Conservation (phyloP, 2,329 filamentous ascomycete genomes). For the Didymella segeticola region DNA sequence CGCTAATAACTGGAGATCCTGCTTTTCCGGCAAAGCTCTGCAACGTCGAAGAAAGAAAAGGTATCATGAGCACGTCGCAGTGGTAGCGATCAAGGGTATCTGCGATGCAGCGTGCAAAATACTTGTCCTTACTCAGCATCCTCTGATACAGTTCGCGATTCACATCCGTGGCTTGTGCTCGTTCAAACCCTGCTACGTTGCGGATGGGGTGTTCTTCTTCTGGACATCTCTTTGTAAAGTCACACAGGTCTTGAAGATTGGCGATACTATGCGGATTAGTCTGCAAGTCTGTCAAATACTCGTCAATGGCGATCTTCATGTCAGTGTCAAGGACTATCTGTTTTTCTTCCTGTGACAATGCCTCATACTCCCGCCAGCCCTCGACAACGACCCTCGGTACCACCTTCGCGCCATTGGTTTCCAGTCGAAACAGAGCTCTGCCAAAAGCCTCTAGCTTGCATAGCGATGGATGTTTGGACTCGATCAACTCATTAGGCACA, state of each 20-base stretch:
- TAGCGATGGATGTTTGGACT: background rate
- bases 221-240: conserved; percentile 59
- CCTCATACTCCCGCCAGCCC: conserved; percentile 48
- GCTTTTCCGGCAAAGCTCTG: conserved; percentile 24
- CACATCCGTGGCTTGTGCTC: conserved; percentile 49
- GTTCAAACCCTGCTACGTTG: conserved; percentile 52
- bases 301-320: conserved; percentile 61
- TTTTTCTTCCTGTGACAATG: conserved; percentile 44
- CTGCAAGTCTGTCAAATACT: conserved; percentile 61
- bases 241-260: conserved; percentile 57
- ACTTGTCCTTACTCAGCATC: conserved; percentile 57
- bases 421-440: conserved; percentile 2
- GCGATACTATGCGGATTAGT: conserved; percentile 63
- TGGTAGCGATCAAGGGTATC: conserved; percentile 61
- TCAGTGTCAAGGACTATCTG: conserved; percentile 60
- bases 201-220: conserved; percentile 64
- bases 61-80: conserved; percentile 66
- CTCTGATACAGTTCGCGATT: conserved; percentile 59
- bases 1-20: conserved; percentile 64
- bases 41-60: conserved; percentile 59
- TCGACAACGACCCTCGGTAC: conserved; percentile 38
- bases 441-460: conserved; percentile 13
- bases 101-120: conserved; percentile 62
- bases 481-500: conserved; percentile 1
- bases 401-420: conserved; percentile 16